These are phyloP conservation scores for Tetragonia tetragonoides DNA, from an alignment of 148 eudicot species.

Conservation along the genomic window DNA sequence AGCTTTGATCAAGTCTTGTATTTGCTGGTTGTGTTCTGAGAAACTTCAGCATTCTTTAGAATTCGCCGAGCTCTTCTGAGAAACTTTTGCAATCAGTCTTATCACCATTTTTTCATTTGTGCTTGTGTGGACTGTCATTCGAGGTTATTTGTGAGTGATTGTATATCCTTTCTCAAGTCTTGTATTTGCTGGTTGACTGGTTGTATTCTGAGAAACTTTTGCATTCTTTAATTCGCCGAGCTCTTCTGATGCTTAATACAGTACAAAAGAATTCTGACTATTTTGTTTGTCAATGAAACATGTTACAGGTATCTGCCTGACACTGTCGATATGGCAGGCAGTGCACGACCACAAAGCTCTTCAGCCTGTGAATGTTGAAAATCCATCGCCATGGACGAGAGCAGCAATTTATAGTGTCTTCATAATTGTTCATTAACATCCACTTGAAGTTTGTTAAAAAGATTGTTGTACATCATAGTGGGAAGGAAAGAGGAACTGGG, in stretches of 20 bases:
- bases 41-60: too few species aligned
- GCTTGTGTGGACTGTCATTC: too few species aligned
- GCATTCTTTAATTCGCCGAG: neutral
- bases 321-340: slow-evolving; percentile 58
- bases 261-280: neutral
- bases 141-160: too few species aligned
- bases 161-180: too few species aligned
- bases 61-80: neutral
- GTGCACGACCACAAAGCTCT: slow-evolving; percentile 50
- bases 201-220: neutral
- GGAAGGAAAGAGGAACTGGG: slow-evolving; percentile 6
- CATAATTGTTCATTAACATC: slow-evolving; percentile 2
- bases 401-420: slow-evolving; percentile 1
- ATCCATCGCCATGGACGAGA: neutral
- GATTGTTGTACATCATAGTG: slow-evolving; percentile 19
- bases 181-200: too few species aligned
- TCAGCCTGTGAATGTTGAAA: slow-evolving; percentile 66
- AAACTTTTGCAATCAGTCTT: too few species aligned
- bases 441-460: slow-evolving; percentile 7
- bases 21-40: too few species aligned
- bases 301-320: slow-evolving; percentile 51
- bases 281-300: neutral
- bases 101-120: too few species aligned
- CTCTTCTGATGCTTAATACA: neutral
- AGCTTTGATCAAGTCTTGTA: too few species aligned